Evolutionary conservation across 176 grass and related monocot genomes (phyloP), one percentile per base, ranked within the genome.

Genomic region (Cenchrus purpureus): DNA sequence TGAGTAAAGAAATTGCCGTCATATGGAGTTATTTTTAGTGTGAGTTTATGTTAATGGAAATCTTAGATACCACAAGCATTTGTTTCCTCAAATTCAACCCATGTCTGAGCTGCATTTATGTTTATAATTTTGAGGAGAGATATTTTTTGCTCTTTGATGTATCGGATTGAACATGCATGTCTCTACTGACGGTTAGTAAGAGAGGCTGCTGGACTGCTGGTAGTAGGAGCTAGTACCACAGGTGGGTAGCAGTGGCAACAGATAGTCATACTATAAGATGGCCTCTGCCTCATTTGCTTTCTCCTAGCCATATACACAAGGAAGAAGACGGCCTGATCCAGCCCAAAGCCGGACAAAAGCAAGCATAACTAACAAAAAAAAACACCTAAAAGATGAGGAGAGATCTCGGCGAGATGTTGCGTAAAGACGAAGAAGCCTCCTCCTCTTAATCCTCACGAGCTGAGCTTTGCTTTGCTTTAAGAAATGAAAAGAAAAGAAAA

Each of bases 381-480:
- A 56, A 56, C 1, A 10, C 6, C 8, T 8, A 49, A 49, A 49
- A 49, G 46, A 49, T 49, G 7, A 1, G 46, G 8, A 10, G 16
- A 57, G 55, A 58, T 58, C 54, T 17, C 54, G 17, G 55, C 42
- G 67, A 70, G 67, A 46, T 20, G 68, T 71, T 71, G 68, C 68
- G 68, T 71, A 45, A 71, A 71, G 68, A 48, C 43, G 42, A 70
- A 70, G 67, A 45, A 70, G 40, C 67, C 42, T 45, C 43, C 10
- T 48, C 55, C 17, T 58, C 22, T 25, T 25, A 19, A 45, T n/a
- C 37, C 66, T 68, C 66, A 1, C 15, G 32, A 68, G 4, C 8
- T 4, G 8, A 17, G 16, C 65, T 44, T 10, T 3, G 8, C 40
- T 69, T 70, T 2, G 17, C 42, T 20, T 70, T 67, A 0, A 52